Evolutionary conservation across 2,329 filamentous ascomycete species (phyloP), one percentile per base, ranked within the genome.

Genomic region (Aspergillus pseudonomiae): DNA sequence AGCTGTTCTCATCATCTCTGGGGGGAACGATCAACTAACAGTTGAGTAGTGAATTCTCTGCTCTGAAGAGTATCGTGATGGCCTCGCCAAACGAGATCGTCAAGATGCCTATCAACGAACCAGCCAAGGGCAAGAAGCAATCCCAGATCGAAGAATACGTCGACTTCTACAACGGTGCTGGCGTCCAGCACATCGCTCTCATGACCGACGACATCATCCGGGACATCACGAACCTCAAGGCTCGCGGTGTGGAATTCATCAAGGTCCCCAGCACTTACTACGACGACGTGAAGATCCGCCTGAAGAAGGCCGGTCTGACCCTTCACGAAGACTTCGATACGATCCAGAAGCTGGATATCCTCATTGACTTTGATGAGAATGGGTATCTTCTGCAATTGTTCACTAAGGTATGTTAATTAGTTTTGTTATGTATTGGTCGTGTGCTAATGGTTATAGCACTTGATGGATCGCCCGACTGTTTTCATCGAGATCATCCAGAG

Each of bases 51-150:
- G 93, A 96, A 75, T 97, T 92, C 85, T 93, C 90, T 1, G 93
- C 94, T 11, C 85, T 97, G 55, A 93, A 90, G 80, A 92, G 88
- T 73, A 89, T 97, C 73, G 94, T 97, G 75, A 97, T 97, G 93
- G 88, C 91, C 48, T 92, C 89, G 5, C 88, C 89, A 64, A 92
- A 94, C 81, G 91, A 94, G 63, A 78, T 91, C 5, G 93, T 97
- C 79, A 97, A 97, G 82, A 97, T 97, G 93, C 94, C 94, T 73
- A 96, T 98, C 86, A 97, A 97, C 83, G 94, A 97, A 81, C 94
- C 94, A 1, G 94, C 94, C 0, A 83, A 87, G 1, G 94, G 94
- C 63, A 95, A 95, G 82, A 94, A 92, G 80, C 92, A 93, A 79
- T 92, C 89, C 12, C 94, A 98, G 81, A 97, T 98, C 71, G 94